Base-by-base conservation (phyloP, 2,329 filamentous ascomycete genomes). In the Colletotrichum sojae region DNA sequence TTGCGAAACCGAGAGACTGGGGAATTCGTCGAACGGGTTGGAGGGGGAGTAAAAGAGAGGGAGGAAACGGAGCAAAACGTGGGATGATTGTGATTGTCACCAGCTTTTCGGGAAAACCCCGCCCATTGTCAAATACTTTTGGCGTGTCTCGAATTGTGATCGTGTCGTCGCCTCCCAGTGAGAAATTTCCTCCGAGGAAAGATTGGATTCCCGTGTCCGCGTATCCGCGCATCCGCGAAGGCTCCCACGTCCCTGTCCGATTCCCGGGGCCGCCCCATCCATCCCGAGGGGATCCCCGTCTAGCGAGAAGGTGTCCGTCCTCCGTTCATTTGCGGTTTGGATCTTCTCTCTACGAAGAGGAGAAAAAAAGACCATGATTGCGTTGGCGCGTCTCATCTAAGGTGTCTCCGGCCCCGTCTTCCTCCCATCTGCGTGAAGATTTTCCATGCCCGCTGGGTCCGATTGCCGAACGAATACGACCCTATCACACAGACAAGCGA, bases 341-440 rank as follows among this genome's bases (percentile, higher is more conserved):
- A 8, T 31, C 5, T 31, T 8, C 9, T 31, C 27, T 31, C 27
- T 31, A 4, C 22, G 22, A 31, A 31, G 27, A 31, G 27, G 2
- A 31, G 27, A 31, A 22, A 40, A 31, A 31, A 39, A 20, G 39
- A 39, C 39, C 22, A 36, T 36, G 61, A 54, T 65, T 67, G 65
- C 61, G 48, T 68, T 31, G 60, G 48, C 60, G 46, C 54, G 61
- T 68, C 65, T 68, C 61, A 68, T 65, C 48, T 43, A 55, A 55
- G 54, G 45, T 27, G 57, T 18, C 25, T 6, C 39, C 45, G n/a
- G 10, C 36, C 15, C 52, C 49, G 36, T 12, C 20, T 25, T 15
- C 22, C 31, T 57, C 27, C 15, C 46, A 58, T 13, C 40, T 22
- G 25, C n/a, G n/a, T 48, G 36, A 40, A 16, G 57, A 18, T 18